These are phyloP conservation scores for Arxiozyma telluris DNA, from an alignment of 1,139 yeast species.

Conservation along the genomic window DNA sequence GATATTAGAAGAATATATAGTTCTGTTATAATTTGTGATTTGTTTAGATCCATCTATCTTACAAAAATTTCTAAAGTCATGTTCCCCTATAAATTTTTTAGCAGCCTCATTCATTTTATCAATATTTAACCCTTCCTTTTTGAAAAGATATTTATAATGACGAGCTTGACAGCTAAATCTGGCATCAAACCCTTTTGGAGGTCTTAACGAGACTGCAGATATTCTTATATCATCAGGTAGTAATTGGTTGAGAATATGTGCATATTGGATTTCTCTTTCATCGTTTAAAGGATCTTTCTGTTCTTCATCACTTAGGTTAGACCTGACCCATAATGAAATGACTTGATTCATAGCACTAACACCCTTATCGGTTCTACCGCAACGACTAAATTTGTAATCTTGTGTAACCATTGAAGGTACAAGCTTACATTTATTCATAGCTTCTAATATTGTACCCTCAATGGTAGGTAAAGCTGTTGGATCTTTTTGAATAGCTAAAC, in stretches of 20 bases:
- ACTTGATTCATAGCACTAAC: slow-evolving; percentile 97
- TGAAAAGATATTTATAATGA: slow-evolving; percentile 78
- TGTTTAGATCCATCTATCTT: slow-evolving; percentile 92
- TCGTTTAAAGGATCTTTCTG: slow-evolving; percentile 53
- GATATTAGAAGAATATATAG: slow-evolving; percentile 47
- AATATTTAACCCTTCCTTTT: slow-evolving; percentile 47
- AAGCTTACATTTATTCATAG: slow-evolving; percentile 57
- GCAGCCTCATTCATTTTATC: slow-evolving; percentile 69
- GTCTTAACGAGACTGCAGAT: slow-evolving; percentile 75
- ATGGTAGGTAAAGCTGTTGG: slow-evolving; percentile 80
- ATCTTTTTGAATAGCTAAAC: slow-evolving; percentile 72
- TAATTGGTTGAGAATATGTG: slow-evolving; percentile 62
- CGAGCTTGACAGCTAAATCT: slow-evolving; percentile 78
- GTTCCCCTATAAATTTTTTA: slow-evolving; percentile 52
- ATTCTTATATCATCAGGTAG: slow-evolving; percentile 75
- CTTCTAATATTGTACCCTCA: slow-evolving; percentile 66
- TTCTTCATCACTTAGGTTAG: slow-evolving; percentile 48
- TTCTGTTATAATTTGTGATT: slow-evolving; percentile 62
- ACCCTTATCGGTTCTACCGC: slow-evolving; percentile 95
- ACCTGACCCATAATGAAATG: slow-evolving; percentile 67
- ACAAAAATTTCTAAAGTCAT: slow-evolving; percentile 92
- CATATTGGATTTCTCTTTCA: slow-evolving; percentile 61
- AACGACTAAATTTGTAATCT: slow-evolving; percentile 68
- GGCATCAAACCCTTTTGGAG: slow-evolving; percentile 80
- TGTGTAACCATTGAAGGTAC: slow-evolving; percentile 52